Base-by-base conservation (phyloP, 164 flowering plant genomes). In the Dillenia suffruticosa region DNA sequence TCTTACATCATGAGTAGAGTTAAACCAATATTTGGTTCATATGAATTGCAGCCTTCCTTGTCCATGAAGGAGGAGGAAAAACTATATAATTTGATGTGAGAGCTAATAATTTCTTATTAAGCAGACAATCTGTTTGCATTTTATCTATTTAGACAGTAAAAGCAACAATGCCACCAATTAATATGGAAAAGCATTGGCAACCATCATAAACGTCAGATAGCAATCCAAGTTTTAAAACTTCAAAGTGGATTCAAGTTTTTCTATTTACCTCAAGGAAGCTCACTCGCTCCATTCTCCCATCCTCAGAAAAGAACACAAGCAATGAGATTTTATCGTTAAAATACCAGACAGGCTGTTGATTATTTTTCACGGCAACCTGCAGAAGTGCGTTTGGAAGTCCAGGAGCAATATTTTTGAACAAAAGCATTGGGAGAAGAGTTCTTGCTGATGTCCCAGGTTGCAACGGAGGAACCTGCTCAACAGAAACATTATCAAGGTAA, bases 291-390 rank as follows among this genome's bases (percentile, higher is more conserved):
- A 92, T 95, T 66, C 77, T 85, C 24, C 99, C 97, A 76, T 95
- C 99, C 71, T 95, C 99, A 0, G 84, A 62, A 67, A 95, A 88
- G 43, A 95, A 66, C 14, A 72, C 79, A 48, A 74, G 76, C 66
- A 95, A 68, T 13, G 79, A 68, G 40, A 95, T 72, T 64, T 87
- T 89, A 66, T 91, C 97, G 59, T 69, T 89, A 82, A 89, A 92
- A 76, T 95, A 95, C 97, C 96, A 95, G 1, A 95, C 97, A 16
- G 94, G 99, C 67, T 95, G 99, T 76, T 95, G 97, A 76, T 74
- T 88, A 71, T 95, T 92, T 66, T 92, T 95, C 64, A 95, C 89
- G 46, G 97, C 99, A 60, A 95, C 88, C 76, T 95, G 99, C 72
- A 95, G 66, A 69, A 90, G 83, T 32, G 94, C 57, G 79, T 69